Evolutionary conservation across 2,329 filamentous ascomycete species (phyloP).

Genomic region (Hymenoscyphus fraxineus): DNA sequence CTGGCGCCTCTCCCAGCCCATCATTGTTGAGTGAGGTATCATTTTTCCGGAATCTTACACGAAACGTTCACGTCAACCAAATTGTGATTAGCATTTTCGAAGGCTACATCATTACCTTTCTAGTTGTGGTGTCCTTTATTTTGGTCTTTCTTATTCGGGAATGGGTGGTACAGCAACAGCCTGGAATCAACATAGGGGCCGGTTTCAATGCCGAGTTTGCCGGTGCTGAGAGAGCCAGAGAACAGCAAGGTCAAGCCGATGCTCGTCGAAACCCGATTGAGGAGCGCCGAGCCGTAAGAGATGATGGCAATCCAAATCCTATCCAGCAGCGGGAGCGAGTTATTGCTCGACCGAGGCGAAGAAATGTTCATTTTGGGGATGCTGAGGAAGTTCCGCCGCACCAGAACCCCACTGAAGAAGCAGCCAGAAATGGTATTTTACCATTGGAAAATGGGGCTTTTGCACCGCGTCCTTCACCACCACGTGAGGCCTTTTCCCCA

Average conservation of each 20-base stretch:
- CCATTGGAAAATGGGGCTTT: constrained; percentile 12
- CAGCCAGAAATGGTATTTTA: neutral
- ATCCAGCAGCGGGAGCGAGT: constrained; percentile 22
- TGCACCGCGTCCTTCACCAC: constrained; percentile 19
- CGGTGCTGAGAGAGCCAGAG: constrained; percentile 39
- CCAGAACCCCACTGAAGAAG: constrained; percentile 2
- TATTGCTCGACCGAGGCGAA: constrained; percentile 26
- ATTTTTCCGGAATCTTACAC: constrained; percentile 60
- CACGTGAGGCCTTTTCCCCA: constrained; percentile 25
- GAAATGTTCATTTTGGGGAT: constrained; percentile 21
- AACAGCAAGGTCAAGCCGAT: constrained; percentile 19
- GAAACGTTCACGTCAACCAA: constrained; percentile 69
- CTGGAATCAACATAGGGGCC: constrained; percentile 77
- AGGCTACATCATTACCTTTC: constrained; percentile 86
- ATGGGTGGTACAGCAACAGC: constrained; percentile 98
- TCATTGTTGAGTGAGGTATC: constrained; percentile 55
- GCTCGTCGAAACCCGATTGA: constrained; percentile 12
- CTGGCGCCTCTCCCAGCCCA: constrained; percentile 20
- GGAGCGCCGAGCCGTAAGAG: neutral
- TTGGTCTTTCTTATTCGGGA: constrained; percentile 95
- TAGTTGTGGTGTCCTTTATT: constrained; percentile 92
- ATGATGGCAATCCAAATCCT: constrained; percentile 7
- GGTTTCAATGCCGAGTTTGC: constrained; percentile 52
- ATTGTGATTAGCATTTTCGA: constrained; percentile 80
- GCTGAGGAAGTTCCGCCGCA: constrained; percentile 13